Evolutionary conservation across 495 filamentous ascomycete genomes (phyloP).

Genomic region (Annulohypoxylon nitens): DNA sequence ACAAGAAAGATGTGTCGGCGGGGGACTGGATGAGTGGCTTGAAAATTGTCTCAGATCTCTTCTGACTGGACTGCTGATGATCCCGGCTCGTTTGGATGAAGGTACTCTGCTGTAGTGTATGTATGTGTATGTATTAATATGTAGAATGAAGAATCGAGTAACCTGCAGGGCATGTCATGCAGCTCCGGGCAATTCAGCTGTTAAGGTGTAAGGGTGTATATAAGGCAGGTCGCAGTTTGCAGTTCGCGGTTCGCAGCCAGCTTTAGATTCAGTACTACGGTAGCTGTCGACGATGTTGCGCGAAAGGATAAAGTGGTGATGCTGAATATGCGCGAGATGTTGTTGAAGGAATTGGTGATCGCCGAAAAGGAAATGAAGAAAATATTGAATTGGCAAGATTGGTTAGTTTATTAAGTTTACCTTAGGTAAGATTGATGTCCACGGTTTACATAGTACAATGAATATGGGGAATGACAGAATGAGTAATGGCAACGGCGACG

Average conservation of each 20-base stretch:
- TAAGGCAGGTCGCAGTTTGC: constrained; percentile 1
- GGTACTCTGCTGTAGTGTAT: constrained; percentile 35
- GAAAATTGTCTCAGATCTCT: constrained; percentile 38
- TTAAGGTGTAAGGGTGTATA: neutral
- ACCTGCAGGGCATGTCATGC: constrained; percentile 46
- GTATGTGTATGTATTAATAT: constrained; percentile 37
- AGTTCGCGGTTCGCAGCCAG: neutral
- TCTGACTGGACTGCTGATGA: constrained; percentile 34
- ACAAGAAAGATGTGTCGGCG: constrained; percentile 39
- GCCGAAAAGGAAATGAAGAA: constrained; percentile 23
- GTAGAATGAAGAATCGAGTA: constrained; percentile 41
- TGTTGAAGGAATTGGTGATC: constrained; percentile 15
- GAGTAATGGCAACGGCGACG: constrained; percentile 6
- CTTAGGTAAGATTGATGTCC: constrained; percentile 36
- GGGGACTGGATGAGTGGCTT: constrained; percentile 45
- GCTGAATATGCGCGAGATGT: neutral
- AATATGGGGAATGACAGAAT: constrained; percentile 5
- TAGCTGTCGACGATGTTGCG: constrained; percentile 19
- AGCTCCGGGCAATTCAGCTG: constrained; percentile 23
- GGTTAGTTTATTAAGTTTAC: constrained; percentile 2
- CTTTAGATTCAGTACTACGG: constrained; percentile 22
- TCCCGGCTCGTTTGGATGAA: constrained; percentile 34
- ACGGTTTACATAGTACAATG: neutral
- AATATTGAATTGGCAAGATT: constrained; percentile 28
- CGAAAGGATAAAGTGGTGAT: constrained; percentile 6